Conservation (phyloP, 2,329 filamentous ascomycete species). For the Paradendryphiella salina region DNA sequence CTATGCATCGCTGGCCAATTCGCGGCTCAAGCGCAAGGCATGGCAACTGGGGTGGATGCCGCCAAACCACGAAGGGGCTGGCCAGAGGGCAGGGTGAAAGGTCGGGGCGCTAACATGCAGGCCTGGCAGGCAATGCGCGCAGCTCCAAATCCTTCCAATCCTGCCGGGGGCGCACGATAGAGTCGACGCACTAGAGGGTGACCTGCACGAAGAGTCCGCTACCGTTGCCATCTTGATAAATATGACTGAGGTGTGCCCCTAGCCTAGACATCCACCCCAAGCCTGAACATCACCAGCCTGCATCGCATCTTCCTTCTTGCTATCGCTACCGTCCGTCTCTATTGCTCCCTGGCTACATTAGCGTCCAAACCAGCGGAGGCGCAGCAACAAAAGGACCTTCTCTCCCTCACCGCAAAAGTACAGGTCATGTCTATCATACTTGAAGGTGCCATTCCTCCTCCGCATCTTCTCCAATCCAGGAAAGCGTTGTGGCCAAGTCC, state of each 20-base stretch:
- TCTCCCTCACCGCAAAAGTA: conserved; percentile 12
- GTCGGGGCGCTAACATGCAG: conserved; percentile 32
- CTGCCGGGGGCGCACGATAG: conserved; percentile 35
- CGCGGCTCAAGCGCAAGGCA: conserved; percentile 41
- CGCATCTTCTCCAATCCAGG: conserved; percentile 37
- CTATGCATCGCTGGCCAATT: conserved; percentile 28
- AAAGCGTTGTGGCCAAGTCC: conserved; percentile 35
- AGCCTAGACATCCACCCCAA: conserved; percentile 20
- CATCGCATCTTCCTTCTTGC: conserved; percentile 8
- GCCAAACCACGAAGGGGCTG: conserved; percentile 22
- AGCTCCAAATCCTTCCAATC: conserved; percentile 26
- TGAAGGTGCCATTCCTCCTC: conserved; percentile 42
- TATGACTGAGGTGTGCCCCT: conserved; percentile 25
- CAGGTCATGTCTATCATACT: conserved; percentile 42
- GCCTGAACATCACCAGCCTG: conserved; percentile 15
- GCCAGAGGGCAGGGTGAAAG: conserved; percentile 29
- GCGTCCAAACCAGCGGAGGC: conserved; percentile 17
- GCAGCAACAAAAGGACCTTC: conserved; percentile 20
- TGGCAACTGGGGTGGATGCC: conserved; percentile 23
- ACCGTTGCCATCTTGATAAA: conserved; percentile 28
- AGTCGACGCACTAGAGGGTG: conserved; percentile 41
- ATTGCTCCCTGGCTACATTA: conserved; percentile 16
- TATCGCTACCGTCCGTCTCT: conserved; percentile 13
- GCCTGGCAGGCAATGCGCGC: conserved; percentile 29
- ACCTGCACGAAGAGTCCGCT: conserved; percentile 18